These are phyloP conservation scores for Bassia scoparia DNA, from an alignment of 148 eudicot species.

Conservation along the genomic window DNA sequence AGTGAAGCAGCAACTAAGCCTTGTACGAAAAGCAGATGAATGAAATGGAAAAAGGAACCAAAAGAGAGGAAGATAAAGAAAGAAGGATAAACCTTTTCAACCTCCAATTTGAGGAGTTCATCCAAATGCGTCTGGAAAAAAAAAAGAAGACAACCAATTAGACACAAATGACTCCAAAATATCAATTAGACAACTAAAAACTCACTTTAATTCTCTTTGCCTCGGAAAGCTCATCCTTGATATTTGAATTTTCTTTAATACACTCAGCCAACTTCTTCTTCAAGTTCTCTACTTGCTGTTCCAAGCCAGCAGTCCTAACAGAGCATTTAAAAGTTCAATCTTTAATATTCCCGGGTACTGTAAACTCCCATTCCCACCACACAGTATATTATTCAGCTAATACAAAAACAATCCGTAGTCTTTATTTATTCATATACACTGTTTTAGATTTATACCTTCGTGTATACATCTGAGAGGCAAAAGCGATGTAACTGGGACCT, in stretches of 20 bases:
- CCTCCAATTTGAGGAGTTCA: conserved; percentile 67
- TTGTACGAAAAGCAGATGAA: background rate
- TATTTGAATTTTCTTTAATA: conserved; percentile 65
- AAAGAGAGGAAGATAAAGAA: background rate
- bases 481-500: conserved; percentile 69
- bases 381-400: conserved; percentile 1
- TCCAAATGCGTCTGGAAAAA: conserved; percentile 67
- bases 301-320: conserved; percentile 91
- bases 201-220: conserved; percentile 83
- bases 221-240: conserved; percentile 93
- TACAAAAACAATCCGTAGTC: background rate
- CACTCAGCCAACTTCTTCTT: conserved; percentile 63
- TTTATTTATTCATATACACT: background rate
- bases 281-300: conserved; percentile 86
- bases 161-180: conserved; percentile 12
- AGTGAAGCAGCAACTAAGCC: background rate
- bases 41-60: background rate
- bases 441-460: conserved; percentile 74
- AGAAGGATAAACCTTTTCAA: conserved; percentile 60
- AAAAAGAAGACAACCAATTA: conserved; percentile 19
- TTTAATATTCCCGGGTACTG: conserved; percentile 17
- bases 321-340: conserved; percentile 18
- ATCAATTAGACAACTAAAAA: background rate
- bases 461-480: conserved; percentile 83
- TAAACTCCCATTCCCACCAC: conserved; percentile 11